These are phyloP conservation scores for Eucalyptus caleyi DNA, from an alignment of 345 rosid genomes.

Conservation along the genomic window DNA sequence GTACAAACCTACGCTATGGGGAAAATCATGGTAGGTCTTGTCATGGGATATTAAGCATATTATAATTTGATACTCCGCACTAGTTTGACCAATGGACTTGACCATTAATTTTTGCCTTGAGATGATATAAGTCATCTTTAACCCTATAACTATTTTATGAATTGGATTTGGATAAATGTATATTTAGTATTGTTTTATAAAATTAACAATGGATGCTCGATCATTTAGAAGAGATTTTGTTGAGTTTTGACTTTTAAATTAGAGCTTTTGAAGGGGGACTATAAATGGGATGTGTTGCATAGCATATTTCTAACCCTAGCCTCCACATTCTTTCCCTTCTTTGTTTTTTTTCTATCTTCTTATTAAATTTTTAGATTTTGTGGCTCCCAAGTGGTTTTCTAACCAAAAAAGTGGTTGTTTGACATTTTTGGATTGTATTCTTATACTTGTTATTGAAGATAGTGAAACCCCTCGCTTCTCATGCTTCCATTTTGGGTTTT, in stretches of 20 bases:
- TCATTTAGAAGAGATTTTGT: not conserved
- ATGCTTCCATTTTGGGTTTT: not conserved
- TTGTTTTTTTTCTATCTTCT: no score
- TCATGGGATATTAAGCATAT: accelerated
- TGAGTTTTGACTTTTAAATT: not conserved
- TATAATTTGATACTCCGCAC: not conserved
- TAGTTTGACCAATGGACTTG: not conserved
- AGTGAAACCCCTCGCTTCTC: not conserved
- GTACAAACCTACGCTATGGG: not conserved
- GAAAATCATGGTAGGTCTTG: not conserved
- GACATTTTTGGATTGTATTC: not conserved
- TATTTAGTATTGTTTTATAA: not conserved
- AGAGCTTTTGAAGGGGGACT: no score
- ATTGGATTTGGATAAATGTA: not conserved
- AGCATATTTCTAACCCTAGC: no score
- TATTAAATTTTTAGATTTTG: no score
- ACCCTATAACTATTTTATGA: not conserved
- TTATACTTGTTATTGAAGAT: not conserved
- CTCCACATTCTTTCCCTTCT: no score
- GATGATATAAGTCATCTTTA: not conserved
- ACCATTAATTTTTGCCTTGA: not conserved
- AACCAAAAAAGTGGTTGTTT: not conserved
- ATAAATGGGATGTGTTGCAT: no score
- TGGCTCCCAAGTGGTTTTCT: not conserved
- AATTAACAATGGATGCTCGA: not conserved